Evolutionary conservation across 345 rosid genomes (phyloP).

Genomic region (Rhodamnia argentea): DNA sequence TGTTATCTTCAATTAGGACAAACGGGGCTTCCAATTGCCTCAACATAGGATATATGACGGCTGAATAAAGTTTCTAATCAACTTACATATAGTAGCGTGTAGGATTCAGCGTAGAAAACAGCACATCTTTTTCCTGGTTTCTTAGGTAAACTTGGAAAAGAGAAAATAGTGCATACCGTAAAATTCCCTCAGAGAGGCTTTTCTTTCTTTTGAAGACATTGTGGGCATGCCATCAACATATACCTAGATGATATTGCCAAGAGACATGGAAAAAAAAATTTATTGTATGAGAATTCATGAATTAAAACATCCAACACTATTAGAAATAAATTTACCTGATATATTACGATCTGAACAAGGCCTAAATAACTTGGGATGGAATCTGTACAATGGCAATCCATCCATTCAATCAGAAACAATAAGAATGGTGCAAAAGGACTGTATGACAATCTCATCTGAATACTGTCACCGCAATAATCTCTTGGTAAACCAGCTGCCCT

Average conservation of each 20-base stretch:
- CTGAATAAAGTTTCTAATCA: conserved; percentile 17
- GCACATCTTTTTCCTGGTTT: neutral
- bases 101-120: neutral
- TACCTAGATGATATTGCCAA: conserved; percentile 17
- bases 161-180: conserved; percentile 23
- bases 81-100: neutral
- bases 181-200: conserved; percentile 53
- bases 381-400: conserved; percentile 57
- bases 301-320: neutral
- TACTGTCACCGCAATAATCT: conserved; percentile 33
- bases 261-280: too few relatives aligned
- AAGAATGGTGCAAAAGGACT: conserved; percentile 51
- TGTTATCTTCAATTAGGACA: conserved; percentile 11
- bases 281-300: neutral
- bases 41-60: conserved; percentile 53
- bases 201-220: conserved; percentile 44
- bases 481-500: conserved; percentile 61
- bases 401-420: conserved; percentile 55
- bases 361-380: conserved; percentile 45
- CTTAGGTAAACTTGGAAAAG: neutral
- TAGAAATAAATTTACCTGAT: conserved; percentile 26
- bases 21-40: conserved; percentile 41
- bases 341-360: conserved; percentile 45
- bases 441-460: conserved; percentile 58
- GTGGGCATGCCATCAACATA: conserved; percentile 58